These are phyloP conservation scores for Nitzschia palea DNA, from an alignment of 108 stramenopile genomes.

Conservation along the genomic window DNA sequence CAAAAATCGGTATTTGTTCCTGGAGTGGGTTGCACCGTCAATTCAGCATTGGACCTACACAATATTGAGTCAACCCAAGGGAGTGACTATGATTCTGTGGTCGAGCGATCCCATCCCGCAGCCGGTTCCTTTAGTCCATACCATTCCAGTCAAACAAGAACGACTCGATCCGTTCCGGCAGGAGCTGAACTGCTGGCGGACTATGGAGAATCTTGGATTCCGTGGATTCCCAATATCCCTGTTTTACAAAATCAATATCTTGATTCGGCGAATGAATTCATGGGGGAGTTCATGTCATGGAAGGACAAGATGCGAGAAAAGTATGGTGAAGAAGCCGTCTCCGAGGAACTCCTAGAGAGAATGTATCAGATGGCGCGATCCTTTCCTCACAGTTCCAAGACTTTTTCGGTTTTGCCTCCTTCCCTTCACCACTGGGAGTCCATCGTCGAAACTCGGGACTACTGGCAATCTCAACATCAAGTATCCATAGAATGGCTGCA, in stretches of 20 bases:
- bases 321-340: slow-evolving; percentile 1
- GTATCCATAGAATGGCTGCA: slow-evolving; percentile 60
- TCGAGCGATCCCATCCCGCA: slow-evolving; percentile 55
- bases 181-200: slow-evolving; percentile 71
- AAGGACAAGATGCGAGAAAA: slow-evolving; percentile 15
- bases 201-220: slow-evolving; percentile 72
- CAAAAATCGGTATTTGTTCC: slow-evolving; percentile 45
- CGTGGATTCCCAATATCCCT: slow-evolving; percentile 37
- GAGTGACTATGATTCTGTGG: slow-evolving; percentile 45
- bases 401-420: slow-evolving; percentile 30
- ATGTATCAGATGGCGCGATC: slow-evolving; percentile 36
- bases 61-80: slow-evolving; percentile 45
- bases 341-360: slow-evolving; percentile 30
- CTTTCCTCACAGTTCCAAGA: slow-evolving; percentile 35
- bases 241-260: slow-evolving; percentile 39
- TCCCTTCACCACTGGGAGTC: not conserved
- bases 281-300: slow-evolving; percentile 31
- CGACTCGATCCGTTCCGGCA: slow-evolving; percentile 29
- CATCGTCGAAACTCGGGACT: slow-evolving; percentile 5
- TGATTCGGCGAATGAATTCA: slow-evolving; percentile 44
- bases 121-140: slow-evolving; percentile 69
- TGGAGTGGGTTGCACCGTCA: slow-evolving; percentile 60
- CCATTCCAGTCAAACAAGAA: slow-evolving; percentile 39
- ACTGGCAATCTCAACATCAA: slow-evolving; percentile 19
- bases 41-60: slow-evolving; percentile 44